phyloP scores from a whole-genome alignment of 164 flowering plant genomes.

The Tinospora cordifolia region DNA sequence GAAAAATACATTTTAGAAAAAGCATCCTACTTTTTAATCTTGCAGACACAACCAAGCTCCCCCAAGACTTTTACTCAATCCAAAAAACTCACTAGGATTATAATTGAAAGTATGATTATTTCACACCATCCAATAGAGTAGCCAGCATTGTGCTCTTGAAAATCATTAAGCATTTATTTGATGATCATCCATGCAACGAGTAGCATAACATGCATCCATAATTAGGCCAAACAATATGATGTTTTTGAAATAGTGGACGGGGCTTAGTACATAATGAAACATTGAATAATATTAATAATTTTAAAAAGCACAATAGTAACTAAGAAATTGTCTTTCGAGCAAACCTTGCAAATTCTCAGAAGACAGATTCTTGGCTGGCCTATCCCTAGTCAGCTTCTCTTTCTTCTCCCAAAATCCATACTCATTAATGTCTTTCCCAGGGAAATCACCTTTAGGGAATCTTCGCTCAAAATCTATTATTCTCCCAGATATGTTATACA shows the following conservation, averaged over 20 bases:
- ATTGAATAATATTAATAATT: background rate
- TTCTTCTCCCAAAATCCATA: conserved; percentile 44
- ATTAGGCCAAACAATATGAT: background rate
- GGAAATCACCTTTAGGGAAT: conserved; percentile 36
- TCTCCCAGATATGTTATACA: conserved; percentile 39
- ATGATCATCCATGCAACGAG: background rate
- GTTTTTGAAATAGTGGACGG: background rate
- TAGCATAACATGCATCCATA: background rate
- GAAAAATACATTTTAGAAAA: too few species aligned
- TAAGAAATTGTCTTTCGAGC: background rate
- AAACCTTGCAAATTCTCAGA: conserved; percentile 40
- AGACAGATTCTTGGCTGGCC: conserved; percentile 7
- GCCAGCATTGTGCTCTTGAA: background rate
- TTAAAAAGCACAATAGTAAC: background rate
- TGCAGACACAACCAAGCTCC: too few species aligned
- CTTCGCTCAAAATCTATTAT: conserved; percentile 42
- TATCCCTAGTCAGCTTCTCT: conserved; percentile 15
- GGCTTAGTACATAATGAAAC: background rate
- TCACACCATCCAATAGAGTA: background rate
- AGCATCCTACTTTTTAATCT: too few species aligned
- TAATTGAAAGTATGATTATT: too few species aligned
- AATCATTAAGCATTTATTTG: background rate
- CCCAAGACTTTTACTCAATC: too few species aligned
- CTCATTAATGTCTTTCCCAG: conserved; percentile 28
- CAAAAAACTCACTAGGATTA: too few species aligned